Conservation (phyloP, 1,139 yeast species). For the Geotrichum siamense region DNA sequence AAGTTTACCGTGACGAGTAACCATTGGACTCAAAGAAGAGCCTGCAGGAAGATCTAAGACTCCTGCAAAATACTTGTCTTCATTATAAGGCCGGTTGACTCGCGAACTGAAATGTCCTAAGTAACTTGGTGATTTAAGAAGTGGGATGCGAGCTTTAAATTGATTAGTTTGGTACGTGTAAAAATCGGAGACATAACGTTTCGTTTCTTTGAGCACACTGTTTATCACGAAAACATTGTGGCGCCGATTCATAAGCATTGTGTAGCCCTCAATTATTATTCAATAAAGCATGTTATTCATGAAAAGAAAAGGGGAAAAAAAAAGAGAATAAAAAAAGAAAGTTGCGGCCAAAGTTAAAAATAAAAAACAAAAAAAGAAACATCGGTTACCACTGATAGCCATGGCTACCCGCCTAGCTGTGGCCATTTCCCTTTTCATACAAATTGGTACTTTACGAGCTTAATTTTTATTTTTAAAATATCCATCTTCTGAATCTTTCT, state of each 20-base stretch:
- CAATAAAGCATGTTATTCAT: no score
- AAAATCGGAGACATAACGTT: conserved; percentile 13
- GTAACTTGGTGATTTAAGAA: conserved; percentile 63
- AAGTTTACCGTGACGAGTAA: conserved; percentile 23
- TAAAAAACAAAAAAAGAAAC: no score
- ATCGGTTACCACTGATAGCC: no score
- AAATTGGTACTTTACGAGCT: no score
- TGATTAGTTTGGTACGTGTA: conserved; percentile 10
- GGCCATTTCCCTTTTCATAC: no score
- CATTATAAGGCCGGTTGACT: conserved; percentile 70
- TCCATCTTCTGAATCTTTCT: no score
- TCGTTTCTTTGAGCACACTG: neutral
- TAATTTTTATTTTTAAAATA: no score
- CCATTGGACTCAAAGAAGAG: conserved; percentile 36
- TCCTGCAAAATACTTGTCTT: conserved; percentile 66
- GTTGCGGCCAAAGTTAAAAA: no score
- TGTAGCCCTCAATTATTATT: no score
- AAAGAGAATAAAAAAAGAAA: no score
- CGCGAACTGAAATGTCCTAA: conserved; percentile 76
- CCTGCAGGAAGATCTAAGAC: conserved; percentile 43
- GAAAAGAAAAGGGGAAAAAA: no score
- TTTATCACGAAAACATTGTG: neutral
- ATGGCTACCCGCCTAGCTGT: no score
- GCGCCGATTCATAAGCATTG: neutral
- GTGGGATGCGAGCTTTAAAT: conserved; percentile 40